phyloP scores from a whole-genome alignment of 2,329 filamentous ascomycete species.

The Scedosporium boydii region DNA sequence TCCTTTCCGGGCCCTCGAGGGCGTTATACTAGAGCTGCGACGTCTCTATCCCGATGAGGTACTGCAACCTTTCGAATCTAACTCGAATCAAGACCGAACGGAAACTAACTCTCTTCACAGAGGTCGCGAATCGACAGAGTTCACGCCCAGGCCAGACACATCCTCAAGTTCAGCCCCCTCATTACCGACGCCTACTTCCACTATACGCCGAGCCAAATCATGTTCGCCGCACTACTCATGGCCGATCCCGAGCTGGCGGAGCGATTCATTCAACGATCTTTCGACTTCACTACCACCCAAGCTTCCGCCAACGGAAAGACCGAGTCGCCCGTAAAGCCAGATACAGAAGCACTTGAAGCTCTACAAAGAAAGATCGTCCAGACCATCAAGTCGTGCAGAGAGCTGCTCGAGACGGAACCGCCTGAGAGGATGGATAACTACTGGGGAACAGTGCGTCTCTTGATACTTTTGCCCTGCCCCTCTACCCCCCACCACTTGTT shows the following conservation, averaged over 20 bases:
- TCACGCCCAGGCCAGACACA: conserved; percentile 61
- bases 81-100: background rate
- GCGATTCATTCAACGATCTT: conserved; percentile 8
- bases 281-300: conserved; percentile 17
- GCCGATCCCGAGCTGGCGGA: conserved; percentile 58
- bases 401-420: conserved; percentile 46
- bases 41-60: conserved; percentile 54
- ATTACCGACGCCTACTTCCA: conserved; percentile 96
- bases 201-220: conserved; percentile 89
- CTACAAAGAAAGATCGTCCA: conserved; percentile 38
- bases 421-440: conserved; percentile 45
- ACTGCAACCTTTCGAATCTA: conserved; percentile 11
- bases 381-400: conserved; percentile 39
- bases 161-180: conserved; percentile 70
- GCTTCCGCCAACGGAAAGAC: conserved; percentile 16
- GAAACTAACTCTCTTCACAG: conserved; percentile 9
- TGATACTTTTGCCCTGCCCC: too few relatives aligned
- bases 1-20: conserved; percentile 80
- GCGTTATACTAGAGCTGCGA: conserved; percentile 72
- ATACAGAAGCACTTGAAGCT: conserved; percentile 16
- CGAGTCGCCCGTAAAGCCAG: conserved; percentile 13
- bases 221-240: conserved; percentile 70
- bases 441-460: conserved; percentile 38
- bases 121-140: conserved; percentile 44
- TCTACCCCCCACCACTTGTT: background rate